Evolutionary conservation across 192 early-diverging fungal species (phyloP).

Genomic region (Lunasporangiospora selenospora): DNA sequence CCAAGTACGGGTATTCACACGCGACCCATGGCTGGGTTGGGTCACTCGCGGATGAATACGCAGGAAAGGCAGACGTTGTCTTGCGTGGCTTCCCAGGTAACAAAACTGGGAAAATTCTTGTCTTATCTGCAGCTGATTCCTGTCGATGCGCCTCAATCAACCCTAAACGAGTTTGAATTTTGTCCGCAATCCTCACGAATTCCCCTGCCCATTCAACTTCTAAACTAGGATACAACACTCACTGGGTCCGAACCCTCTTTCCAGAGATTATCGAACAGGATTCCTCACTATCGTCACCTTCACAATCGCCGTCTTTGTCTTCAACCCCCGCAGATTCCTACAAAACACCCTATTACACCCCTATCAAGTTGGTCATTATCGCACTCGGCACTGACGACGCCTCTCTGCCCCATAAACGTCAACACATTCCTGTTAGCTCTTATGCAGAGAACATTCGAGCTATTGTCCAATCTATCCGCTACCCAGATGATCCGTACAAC

Average conservation of each 20-base stretch:
- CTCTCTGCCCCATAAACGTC: conserved; percentile 49
- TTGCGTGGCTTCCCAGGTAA: conserved; percentile 80
- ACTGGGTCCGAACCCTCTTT: conserved; percentile 60
- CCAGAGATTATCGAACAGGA: conserved; percentile 58
- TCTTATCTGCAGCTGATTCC: too few species aligned
- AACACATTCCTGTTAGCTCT: conserved; percentile 65
- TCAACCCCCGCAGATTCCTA: too few species aligned
- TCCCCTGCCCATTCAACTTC: too few species aligned
- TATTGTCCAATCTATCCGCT: conserved; percentile 62
- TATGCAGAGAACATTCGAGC: conserved; percentile 67
- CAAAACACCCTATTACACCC: too few species aligned
- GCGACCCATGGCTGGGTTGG: conserved; percentile 40
- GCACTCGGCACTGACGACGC: conserved; percentile 90
- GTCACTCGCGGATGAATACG: conserved; percentile 32
- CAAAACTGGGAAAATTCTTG: too few species aligned
- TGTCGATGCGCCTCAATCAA: too few species aligned
- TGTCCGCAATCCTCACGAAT: too few species aligned
- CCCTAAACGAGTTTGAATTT: too few species aligned
- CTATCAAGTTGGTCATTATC: conserved; percentile 67
- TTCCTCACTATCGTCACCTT: conserved; percentile 11
- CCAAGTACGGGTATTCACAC: conserved; percentile 36
- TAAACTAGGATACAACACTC: conserved; percentile 74
- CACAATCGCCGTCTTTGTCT: conserved; percentile 1
- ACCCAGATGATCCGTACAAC: conserved; percentile 53
- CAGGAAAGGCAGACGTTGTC: conserved; percentile 68